A percentile compares a stretch with the other conserved stretches of the same genome.
Evolutionary conservation across 1,139 yeast species (phyloP).

Genomic region (Suhomyces maxii): DNA sequence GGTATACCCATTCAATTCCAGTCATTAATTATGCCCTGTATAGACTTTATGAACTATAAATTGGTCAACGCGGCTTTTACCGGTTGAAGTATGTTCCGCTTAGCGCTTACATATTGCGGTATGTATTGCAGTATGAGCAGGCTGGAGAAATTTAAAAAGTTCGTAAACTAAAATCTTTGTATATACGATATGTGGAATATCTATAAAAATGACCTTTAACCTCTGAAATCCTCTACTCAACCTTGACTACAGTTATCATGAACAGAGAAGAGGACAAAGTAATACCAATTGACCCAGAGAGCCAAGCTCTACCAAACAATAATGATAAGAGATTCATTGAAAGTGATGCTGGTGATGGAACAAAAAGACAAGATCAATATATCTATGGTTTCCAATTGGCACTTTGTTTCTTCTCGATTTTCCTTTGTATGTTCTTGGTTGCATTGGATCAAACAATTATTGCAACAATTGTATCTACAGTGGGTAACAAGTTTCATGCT

Average conservation of each 20-base stretch:
- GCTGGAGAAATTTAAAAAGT: too few relatives aligned
- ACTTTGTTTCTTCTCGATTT: conserved; percentile 27
- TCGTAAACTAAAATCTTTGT: too few relatives aligned
- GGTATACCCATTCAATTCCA: too few relatives aligned
- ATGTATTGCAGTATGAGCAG: too few relatives aligned
- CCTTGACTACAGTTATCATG: neutral
- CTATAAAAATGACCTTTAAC: too few relatives aligned
- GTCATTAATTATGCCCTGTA: too few relatives aligned
- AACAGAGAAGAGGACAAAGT: neutral
- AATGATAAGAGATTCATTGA: conserved; percentile 22
- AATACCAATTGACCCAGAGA: neutral
- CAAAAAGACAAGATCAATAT: conserved; percentile 36
- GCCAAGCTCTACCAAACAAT: neutral
- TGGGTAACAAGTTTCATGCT: conserved; percentile 36
- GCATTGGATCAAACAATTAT: conserved; percentile 46
- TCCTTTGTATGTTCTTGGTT: conserved; percentile 33
- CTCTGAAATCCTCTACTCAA: too few relatives aligned
- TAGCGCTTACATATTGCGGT: too few relatives aligned
- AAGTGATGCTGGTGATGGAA: conserved; percentile 45
- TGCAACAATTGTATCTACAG: conserved; percentile 34
- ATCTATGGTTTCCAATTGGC: conserved; percentile 28
- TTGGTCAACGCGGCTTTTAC: too few relatives aligned
- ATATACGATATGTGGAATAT: too few relatives aligned
- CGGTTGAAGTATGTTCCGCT: too few relatives aligned
- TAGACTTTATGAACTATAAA: too few relatives aligned